Percentiles rank a stretch among this genome's conserved stretches.
Conservation (phyloP, 345 rosid genomes). For the Alliaria petiolata region DNA sequence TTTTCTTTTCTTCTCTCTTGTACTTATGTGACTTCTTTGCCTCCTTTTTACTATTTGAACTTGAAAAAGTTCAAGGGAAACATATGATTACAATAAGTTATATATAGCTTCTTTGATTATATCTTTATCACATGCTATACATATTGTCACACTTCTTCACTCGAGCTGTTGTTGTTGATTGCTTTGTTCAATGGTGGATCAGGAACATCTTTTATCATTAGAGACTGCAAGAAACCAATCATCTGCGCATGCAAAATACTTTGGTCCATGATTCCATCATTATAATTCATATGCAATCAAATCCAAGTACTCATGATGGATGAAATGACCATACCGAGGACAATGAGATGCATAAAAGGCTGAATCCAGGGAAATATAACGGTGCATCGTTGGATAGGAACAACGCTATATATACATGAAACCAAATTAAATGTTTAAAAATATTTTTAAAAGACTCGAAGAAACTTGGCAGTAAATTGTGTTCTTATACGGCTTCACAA, state of each 20-base stretch:
- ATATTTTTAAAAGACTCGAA: not conserved
- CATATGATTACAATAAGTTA: too few relatives aligned
- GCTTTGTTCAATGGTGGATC: conserved; percentile 18
- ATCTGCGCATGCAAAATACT: conserved; percentile 38
- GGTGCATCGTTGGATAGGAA: conserved; percentile 80
- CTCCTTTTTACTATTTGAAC: not conserved
- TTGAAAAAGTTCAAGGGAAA: not conserved
- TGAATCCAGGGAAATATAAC: conserved; percentile 83
- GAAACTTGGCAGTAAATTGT: not conserved
- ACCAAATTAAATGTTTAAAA: not conserved
- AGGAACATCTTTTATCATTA: conserved; percentile 43
- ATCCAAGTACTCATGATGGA: not conserved
- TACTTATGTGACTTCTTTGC: too few relatives aligned
- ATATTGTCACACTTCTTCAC: not conserved
- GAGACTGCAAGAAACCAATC: conserved; percentile 67
- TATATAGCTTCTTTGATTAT: too few relatives aligned
- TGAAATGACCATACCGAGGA: conserved; percentile 42
- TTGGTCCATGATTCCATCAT: not conserved
- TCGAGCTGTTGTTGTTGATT: not conserved
- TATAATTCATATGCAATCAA: not conserved
- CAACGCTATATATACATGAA: conserved; percentile 45
- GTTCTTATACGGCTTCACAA: not conserved
- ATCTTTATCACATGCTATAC: not conserved
- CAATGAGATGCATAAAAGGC: conserved; percentile 58
- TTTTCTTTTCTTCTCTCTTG: too few relatives aligned